Evolutionary conservation across 1,284 basidiomycete species (phyloP).

Genomic region (Puccinia hordei): DNA sequence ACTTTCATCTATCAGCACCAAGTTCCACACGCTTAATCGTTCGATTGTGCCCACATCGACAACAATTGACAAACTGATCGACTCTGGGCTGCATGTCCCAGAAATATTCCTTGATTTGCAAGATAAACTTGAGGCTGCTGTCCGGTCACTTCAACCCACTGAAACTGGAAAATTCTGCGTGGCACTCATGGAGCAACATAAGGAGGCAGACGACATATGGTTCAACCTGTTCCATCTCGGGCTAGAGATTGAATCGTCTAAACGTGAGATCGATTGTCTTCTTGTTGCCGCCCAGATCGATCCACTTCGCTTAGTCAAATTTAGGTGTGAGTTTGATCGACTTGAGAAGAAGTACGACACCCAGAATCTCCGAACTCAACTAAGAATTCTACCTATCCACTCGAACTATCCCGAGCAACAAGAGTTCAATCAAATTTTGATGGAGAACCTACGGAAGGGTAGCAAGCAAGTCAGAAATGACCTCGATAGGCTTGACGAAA

Average conservation of each 20-base stretch:
- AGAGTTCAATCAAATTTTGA: slow-evolving; percentile 9
- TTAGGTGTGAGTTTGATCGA: slow-evolving; percentile 14
- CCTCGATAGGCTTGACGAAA: slow-evolving; percentile 27
- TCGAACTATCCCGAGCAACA: slow-evolving; percentile 39
- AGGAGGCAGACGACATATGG: slow-evolving; percentile 47
- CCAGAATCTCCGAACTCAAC: slow-evolving; percentile 16
- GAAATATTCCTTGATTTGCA: slow-evolving; percentile 47
- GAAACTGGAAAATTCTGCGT: slow-evolving; percentile 33
- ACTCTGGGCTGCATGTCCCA: slow-evolving; percentile 41
- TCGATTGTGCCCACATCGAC: slow-evolving; percentile 31
- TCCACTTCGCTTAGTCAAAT: slow-evolving; percentile 16
- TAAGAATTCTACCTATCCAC: slow-evolving; percentile 32
- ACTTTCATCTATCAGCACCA: slow-evolving; percentile 43
- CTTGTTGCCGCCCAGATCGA: slow-evolving; percentile 14
- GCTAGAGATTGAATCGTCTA: slow-evolving; percentile 19
- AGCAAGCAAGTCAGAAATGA: neutral
- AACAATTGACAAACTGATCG: slow-evolving; percentile 43
- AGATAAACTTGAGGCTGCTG: slow-evolving; percentile 40
- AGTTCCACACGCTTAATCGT: slow-evolving; percentile 42
- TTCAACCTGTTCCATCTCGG: slow-evolving; percentile 30
- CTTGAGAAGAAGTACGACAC: slow-evolving; percentile 18
- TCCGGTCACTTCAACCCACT: neutral
- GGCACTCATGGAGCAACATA: slow-evolving; percentile 42
- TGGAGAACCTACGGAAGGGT: slow-evolving; percentile 1
- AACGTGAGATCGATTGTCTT: slow-evolving; percentile 35